Percentiles rank a stretch among this genome's conserved stretches.
These are phyloP conservation scores for Clavispora phyllophila DNA, from an alignment of 805 yeast species.

Conservation along the genomic window DNA sequence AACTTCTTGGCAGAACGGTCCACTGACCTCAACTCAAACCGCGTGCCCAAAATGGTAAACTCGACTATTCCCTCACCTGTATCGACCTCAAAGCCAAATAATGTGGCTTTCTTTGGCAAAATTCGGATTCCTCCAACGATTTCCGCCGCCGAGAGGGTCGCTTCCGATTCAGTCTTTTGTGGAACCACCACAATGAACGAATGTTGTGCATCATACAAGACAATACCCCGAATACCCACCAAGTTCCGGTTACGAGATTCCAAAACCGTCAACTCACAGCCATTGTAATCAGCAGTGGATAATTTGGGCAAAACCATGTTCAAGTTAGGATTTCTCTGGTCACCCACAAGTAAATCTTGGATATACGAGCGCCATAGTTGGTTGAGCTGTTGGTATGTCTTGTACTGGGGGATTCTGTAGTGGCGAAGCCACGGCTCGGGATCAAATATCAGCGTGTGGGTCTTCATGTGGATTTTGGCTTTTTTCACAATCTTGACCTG, in stretches of 20 bases:
- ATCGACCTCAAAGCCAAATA: constrained; percentile 48
- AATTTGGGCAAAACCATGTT: constrained; percentile 47
- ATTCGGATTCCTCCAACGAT: constrained; percentile 60
- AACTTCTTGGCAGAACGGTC: constrained; percentile 84
- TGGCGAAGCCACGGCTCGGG: constrained; percentile 18
- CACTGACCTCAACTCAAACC: constrained; percentile 67
- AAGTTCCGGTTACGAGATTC: constrained; percentile 52
- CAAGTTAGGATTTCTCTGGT: constrained; percentile 20
- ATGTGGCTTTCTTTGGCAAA: constrained; percentile 62
- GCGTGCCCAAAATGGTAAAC: constrained; percentile 71
- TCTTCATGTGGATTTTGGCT: constrained; percentile 27
- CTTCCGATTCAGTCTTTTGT: constrained; percentile 28
- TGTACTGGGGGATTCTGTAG: constrained; percentile 37
- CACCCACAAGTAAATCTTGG: constrained; percentile 45
- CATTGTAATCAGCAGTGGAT: constrained; percentile 76
- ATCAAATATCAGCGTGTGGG: constrained; percentile 17
- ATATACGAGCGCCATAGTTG: constrained; percentile 73
- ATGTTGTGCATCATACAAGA: constrained; percentile 79
- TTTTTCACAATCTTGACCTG: constrained; percentile 38
- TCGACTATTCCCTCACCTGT: constrained; percentile 39
- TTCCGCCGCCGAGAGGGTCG: constrained; percentile 20
- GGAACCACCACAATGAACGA: constrained; percentile 60
- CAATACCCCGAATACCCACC: constrained; percentile 67
- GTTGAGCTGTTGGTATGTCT: constrained; percentile 50
- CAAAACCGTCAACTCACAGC: constrained; percentile 58